Conservation (phyloP, 202 grass and related monocot species). For the Schoenoplectus tabernaemontani region DNA sequence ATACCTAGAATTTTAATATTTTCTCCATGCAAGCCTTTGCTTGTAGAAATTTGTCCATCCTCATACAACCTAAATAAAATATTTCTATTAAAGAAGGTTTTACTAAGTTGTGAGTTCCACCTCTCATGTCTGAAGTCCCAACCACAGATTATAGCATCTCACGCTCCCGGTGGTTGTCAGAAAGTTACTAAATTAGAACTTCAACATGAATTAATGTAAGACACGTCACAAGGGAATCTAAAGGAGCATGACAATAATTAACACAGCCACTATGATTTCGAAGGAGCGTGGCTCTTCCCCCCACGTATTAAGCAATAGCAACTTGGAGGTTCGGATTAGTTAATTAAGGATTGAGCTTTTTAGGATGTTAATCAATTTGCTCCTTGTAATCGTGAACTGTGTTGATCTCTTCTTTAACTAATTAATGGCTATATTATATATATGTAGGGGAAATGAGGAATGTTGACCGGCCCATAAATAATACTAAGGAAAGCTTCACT, state of each 20-base stretch:
- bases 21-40: not conserved
- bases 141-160: not conserved
- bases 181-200: not conserved
- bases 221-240: constrained; percentile 5
- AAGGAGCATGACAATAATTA: constrained; percentile 1
- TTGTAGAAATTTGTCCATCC: not conserved
- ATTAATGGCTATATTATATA: not conserved
- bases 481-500: too few relatives aligned
- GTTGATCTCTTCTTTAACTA: too few relatives aligned
- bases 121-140: not conserved
- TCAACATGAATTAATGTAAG: not conserved
- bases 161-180: not conserved
- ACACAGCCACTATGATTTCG: not conserved
- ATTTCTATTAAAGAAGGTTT: not conserved
- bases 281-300: not conserved
- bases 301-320: not conserved
- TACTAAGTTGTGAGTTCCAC: not conserved
- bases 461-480: too few relatives aligned
- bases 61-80: not conserved
- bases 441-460: too few relatives aligned
- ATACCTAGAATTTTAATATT: too few relatives aligned
- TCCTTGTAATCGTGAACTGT: not conserved
- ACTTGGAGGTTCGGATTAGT: not conserved
- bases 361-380: not conserved
- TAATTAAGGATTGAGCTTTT: not conserved